Evolutionary conservation across 306 rosid species (phyloP).

Genomic region (Clitoria ternatea): DNA sequence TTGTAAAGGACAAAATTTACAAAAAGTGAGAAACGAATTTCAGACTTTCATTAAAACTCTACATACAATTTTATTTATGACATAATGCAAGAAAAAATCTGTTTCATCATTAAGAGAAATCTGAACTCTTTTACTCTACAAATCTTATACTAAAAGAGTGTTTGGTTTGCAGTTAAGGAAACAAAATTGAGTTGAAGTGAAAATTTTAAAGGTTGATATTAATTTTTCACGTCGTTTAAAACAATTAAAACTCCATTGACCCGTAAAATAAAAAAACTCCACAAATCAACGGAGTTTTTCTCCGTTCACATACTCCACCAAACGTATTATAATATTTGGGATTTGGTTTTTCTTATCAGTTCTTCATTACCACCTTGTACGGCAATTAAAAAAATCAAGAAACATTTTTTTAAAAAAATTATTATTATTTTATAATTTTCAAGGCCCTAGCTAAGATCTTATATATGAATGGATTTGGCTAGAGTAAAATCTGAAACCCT

Average conservation of each 20-base stretch:
- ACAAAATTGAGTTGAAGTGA: no score
- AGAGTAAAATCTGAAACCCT: constrained; percentile 30
- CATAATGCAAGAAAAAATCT: constrained; percentile 2
- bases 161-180: no score
- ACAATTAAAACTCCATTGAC: no score
- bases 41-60: constrained; percentile 10
- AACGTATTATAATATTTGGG: no score
- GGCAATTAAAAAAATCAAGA: background rate
- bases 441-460: background rate
- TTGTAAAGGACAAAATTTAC: constrained; percentile 13
- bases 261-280: no score
- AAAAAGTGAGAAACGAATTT: constrained; percentile 6
- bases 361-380: constrained; percentile 14
- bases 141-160: no score
- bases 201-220: no score
- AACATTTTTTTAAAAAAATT: background rate
- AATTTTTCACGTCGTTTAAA: no score
- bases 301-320: no score
- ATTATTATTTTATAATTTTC: no score
- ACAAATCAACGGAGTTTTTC: no score
- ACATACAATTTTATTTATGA: background rate
- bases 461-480: background rate
- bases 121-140: background rate
- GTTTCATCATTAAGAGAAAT: background rate
- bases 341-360: background rate